Evolutionary conservation across 2,329 filamentous ascomycete genomes (phyloP), one percentile per base, ranked within the genome.

Genomic region (Fusarium foetens): DNA sequence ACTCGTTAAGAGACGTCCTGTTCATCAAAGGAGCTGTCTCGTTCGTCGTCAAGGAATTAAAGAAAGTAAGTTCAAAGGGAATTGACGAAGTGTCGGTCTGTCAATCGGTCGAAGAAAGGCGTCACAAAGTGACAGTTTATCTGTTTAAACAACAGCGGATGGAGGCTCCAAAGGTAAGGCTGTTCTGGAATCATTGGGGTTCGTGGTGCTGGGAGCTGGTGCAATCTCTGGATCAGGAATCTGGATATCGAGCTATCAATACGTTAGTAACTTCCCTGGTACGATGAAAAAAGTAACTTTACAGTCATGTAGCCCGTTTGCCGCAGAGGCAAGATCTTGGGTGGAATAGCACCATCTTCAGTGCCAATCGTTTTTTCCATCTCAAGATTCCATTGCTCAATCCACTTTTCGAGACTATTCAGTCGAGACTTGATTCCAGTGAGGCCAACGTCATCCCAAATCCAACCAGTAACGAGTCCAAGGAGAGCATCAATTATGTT

Each of bases 371-470:
- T 83, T 79, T 87, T 88, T 77, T 90, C 89, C 86, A 91, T 89
- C 69, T 93, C 89, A 13, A 80, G 79, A 80, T 99, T 99, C 95
- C 95, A 98, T 66, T 90, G 87, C 72, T 97, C 93, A 59, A 99
- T 88, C 90, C 93, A 97, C 41, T 81, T 81, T 82, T 99, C 96
- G 23, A 98, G 83, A 14, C 84, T 86, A 61, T 86, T 88, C 49
- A 97, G 81, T 61, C 91, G 88, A 27, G 86, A 84, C 84, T 98
- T 98, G 66, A 92, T 88, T 13, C 88, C 90, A 7, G 93, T 93
- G 39, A 94, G 83, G 4, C 95, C 94, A 27, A 95, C 77, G 79
- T 98, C 95, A 66, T 99, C 96, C 94, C 94, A 98, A 38, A 98
- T 78, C 93, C 95, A 99, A 27, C 95, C 93, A 1, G 96, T 98